Base-by-base conservation (phyloP, 192 early-diverging fungal genomes). In the Podila verticillata region DNA sequence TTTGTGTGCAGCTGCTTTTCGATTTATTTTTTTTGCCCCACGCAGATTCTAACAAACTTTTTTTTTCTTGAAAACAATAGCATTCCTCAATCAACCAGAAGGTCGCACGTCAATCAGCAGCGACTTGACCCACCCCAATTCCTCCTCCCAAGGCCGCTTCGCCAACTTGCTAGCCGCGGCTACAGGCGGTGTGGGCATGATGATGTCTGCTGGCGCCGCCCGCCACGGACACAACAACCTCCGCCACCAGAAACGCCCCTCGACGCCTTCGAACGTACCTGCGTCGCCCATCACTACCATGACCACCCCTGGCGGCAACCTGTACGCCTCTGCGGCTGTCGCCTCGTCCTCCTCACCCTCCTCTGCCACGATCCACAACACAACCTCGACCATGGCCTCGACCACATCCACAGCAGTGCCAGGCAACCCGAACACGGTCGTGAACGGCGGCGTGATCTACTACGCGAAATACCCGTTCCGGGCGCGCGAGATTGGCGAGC, bases 401-500 rank as follows among this genome's bases (percentile, higher is more conserved):
- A 58, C 20, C 63, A 13, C 39, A 19, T 12, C 54, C 7, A 54
- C 51, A 2, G 19, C 51, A 0, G n/a, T 39, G 1, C 39, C 39
- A 13, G 39, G 39, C 39, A 44, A 58, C 44, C 8, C 31, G 22
- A 20, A n/a, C 24, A 24, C 70, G 24, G 74, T 73, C 31, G 47
- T 17, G 12, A n/a, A 39, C 22, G 48, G 66, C 22, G 63, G 69
- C 9, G 51, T 67, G 6, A 67, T 66, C 17, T 95, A 90, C 56
- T 91, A 91, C 68, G 90, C 93, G 6, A 91, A 91, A 69, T 95
- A 90, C 61, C 87, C 90, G 15, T 95, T 95, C 62, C 84, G 85
- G 49, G 89, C 93, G 57, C 86, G 91, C 29, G 92, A 95, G 65
- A 88, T 87, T 6, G 92, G 92, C 15, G 93, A 95, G 74, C 85